Conservation (phyloP, 345 rosid genomes). For the Linum lewisii region DNA sequence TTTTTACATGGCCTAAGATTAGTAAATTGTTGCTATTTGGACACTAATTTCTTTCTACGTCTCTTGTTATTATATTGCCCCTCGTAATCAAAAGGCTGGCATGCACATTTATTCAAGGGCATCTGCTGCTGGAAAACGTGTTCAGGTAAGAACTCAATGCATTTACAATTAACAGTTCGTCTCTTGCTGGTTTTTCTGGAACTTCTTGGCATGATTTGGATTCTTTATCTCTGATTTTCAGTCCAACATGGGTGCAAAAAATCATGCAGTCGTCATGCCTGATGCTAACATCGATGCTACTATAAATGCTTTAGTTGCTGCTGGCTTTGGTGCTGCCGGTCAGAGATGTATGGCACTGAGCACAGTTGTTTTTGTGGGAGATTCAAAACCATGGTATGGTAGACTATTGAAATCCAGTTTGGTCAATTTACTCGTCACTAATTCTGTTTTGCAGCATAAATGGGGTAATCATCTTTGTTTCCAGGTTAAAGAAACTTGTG, state of each 20-base stretch:
- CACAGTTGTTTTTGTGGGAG: conserved; percentile 81
- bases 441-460: not conserved
- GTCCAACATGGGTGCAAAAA: conserved; percentile 99
- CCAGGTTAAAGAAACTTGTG: conserved; percentile 67
- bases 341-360: conserved; percentile 99
- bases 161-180: not conserved
- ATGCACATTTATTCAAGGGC: conserved; percentile 93
- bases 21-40: not conserved
- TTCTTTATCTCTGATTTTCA: conserved; percentile 25
- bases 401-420: not conserved
- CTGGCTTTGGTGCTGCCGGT: conserved; percentile 99
- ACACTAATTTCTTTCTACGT: not conserved
- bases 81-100: conserved; percentile 53
- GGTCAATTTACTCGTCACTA: not conserved
- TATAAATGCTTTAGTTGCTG: conserved; percentile 77
- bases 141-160: conserved; percentile 47
- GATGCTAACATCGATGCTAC: conserved; percentile 78
- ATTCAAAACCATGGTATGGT: conserved; percentile 60
- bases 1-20: not conserved
- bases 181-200: not conserved
- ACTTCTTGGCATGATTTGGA: conserved; percentile 7
- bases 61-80: not conserved
- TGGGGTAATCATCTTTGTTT: not conserved
- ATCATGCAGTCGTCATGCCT: conserved; percentile 79
- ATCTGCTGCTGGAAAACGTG: conserved; percentile 90